Evolutionary conservation across 2,329 filamentous ascomycete species (phyloP).

Genomic region (Fusarium buharicum): DNA sequence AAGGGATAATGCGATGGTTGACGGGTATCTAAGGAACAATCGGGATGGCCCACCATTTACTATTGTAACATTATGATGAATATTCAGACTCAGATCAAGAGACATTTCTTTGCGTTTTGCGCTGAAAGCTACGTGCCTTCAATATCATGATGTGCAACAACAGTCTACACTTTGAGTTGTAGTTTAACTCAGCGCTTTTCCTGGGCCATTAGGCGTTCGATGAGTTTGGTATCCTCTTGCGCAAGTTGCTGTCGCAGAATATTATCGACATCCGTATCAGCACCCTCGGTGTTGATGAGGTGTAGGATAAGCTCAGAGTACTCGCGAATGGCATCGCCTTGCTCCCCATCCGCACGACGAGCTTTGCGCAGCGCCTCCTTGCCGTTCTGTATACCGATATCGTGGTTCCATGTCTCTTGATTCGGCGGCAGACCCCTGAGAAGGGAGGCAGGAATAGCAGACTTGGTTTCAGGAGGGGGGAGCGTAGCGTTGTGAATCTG

Average conservation of each 20-base stretch:
- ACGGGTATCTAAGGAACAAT: slow-evolving; percentile 12
- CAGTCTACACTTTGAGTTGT: neutral
- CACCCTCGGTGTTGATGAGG: slow-evolving; percentile 54
- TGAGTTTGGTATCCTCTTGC: slow-evolving; percentile 60
- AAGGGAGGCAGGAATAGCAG: slow-evolving; percentile 49
- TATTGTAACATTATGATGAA: slow-evolving; percentile 30
- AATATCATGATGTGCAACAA: neutral
- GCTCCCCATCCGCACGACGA: slow-evolving; percentile 61
- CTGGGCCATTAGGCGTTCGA: slow-evolving; percentile 60
- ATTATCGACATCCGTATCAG: slow-evolving; percentile 49
- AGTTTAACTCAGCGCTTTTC: slow-evolving; percentile 50
- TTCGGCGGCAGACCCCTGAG: slow-evolving; percentile 49
- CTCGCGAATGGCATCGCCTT: slow-evolving; percentile 69
- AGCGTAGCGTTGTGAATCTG: slow-evolving; percentile 62
- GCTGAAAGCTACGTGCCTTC: neutral
- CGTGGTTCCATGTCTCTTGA: slow-evolving; percentile 64
- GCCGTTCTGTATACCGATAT: slow-evolving; percentile 67
- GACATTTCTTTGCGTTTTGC: slow-evolving; percentile 6
- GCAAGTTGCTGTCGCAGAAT: slow-evolving; percentile 58
- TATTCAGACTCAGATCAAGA: slow-evolving; percentile 22
- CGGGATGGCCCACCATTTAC: slow-evolving; percentile 31
- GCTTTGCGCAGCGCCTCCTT: slow-evolving; percentile 64
- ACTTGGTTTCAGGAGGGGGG: slow-evolving; percentile 52
- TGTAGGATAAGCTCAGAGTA: slow-evolving; percentile 67
- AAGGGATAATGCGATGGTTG: neutral